phyloP scores from a whole-genome alignment of 441 rosid genomes.

The Theobroma grandiflorum region DNA sequence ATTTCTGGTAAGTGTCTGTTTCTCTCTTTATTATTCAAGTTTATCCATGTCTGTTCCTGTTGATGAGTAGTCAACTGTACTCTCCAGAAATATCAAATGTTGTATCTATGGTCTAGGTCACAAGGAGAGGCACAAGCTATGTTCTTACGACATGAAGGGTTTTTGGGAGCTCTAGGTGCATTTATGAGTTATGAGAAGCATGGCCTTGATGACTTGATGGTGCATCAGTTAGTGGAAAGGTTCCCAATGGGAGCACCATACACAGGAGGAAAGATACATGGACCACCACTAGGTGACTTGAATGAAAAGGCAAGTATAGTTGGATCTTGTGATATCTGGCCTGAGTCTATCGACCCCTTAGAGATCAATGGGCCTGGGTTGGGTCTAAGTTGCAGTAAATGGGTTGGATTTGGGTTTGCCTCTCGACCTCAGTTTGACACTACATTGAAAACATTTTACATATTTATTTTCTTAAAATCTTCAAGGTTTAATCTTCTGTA shows the following conservation, averaged over 20 bases:
- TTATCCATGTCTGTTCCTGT: background rate
- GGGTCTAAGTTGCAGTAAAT: background rate
- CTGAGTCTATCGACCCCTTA: slow-evolving; percentile 17
- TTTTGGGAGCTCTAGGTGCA: slow-evolving; percentile 97
- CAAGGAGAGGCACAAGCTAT: slow-evolving; percentile 95
- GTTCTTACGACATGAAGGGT: slow-evolving; percentile 99
- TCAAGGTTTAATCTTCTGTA: background rate
- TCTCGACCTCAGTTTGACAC: background rate
- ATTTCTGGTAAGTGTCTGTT: slow-evolving; percentile 77
- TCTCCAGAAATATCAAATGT: slow-evolving; percentile 25
- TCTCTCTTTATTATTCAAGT: slow-evolving; percentile 21
- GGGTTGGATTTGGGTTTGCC: background rate
- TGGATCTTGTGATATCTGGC: slow-evolving; percentile 19
- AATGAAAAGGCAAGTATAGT: slow-evolving; percentile 87
- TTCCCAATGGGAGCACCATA: slow-evolving; percentile 99
- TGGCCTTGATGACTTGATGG: slow-evolving; percentile 94
- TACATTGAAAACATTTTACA: slow-evolving; percentile 7
- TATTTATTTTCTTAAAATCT: background rate
- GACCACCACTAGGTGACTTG: slow-evolving; percentile 93
- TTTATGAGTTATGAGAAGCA: slow-evolving; percentile 99
- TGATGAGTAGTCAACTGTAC: slow-evolving; percentile 6
- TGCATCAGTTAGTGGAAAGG: slow-evolving; percentile 97
- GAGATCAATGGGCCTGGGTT: slow-evolving; percentile 11
- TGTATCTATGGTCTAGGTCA: slow-evolving; percentile 65
- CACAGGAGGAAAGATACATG: slow-evolving; percentile 92